Evolutionary conservation across 306 rosid genomes (phyloP), one percentile per base, ranked within the genome.

Genomic region (Castanea crenata): DNA sequence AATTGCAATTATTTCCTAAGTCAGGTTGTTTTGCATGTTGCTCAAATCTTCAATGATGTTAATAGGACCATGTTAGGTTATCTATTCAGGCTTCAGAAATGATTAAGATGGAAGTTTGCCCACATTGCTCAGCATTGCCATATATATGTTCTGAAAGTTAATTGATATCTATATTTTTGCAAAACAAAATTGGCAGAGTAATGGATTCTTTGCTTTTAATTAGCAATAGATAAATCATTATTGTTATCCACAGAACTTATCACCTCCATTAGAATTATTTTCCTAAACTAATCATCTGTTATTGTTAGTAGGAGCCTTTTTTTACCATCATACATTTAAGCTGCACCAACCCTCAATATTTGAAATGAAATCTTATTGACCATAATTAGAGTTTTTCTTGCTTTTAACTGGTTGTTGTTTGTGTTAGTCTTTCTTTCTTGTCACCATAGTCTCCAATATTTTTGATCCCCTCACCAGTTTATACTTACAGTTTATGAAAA

Each of bases 341-440:
- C 78, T 78, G 15, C 0, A 0, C 55, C 67, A 59, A 56, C 32
- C 71, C 57, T 20, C 55, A 76, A 55, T 75, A 54, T 59, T 55
- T 71, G 15, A 74, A 10, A 23, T 62, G 63, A 59, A 79, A 41
- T 59, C 25, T 67, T 18, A 11, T 6, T 68, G 18, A 32, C 32
- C 65, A 59, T 23, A 59, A 70, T 9, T 23, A 41, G 11, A 44
- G 63, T 55, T 34, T 31, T 55, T 27, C 61, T 58, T 65, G 49
- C 62, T 72, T n/a, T 72, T 69, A 72, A 19, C 52, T 79, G 70
- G 58, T 73, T 23, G 74, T 54, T 74, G 63, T 64, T 74, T 35
- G 25, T 61, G 75, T 54, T 69, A 62, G 61, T 64, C 76, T 68
- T 79, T 71, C 27, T 67, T 67, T 18, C 27, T 46, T 41, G 19